phyloP scores from a whole-genome alignment of 352 stramenopile genomes.

The Blastocystis hominis region DNA sequence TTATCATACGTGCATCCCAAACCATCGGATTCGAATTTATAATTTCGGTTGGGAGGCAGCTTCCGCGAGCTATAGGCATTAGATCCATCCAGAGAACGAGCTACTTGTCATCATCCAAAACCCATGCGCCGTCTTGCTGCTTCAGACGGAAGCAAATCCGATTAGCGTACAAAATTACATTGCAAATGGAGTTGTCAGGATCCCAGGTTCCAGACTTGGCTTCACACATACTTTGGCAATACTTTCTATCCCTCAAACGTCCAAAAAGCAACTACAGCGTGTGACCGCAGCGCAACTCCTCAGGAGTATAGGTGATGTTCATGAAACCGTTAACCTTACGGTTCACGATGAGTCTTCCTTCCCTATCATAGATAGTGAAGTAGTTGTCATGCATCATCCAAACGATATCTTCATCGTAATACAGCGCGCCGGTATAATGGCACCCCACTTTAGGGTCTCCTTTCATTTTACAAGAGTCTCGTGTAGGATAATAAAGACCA shows the following conservation, averaged over 20 bases:
- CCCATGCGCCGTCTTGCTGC: not conserved
- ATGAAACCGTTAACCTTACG: not conserved
- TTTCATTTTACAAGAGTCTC: slow-evolving; percentile 27
- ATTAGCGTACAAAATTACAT: slow-evolving; percentile 1
- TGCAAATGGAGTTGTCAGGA: not conserved
- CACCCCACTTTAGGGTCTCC: slow-evolving; percentile 35
- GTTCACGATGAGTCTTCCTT: not conserved
- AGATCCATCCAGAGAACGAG: not conserved
- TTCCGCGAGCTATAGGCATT: not conserved
- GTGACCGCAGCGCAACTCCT: not conserved
- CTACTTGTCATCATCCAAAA: slow-evolving; percentile 36
- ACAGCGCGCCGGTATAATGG: not conserved
- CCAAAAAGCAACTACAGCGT: not conserved
- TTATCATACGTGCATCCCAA: slow-evolving; percentile 40
- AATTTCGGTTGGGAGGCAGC: slow-evolving; percentile 19
- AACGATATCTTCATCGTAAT: slow-evolving; percentile 46
- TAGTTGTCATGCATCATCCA: slow-evolving; percentile 27
- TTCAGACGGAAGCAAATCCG: slow-evolving; percentile 24
- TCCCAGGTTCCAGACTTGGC: slow-evolving; percentile 24
- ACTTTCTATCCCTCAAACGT: not conserved
- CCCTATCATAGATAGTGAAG: slow-evolving; percentile 6
- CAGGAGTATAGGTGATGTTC: not conserved
- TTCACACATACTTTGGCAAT: slow-evolving; percentile 8
- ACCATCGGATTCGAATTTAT: not conserved
- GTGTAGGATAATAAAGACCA: slow-evolving; percentile 28